Base-by-base conservation (phyloP, 495 filamentous ascomycete genomes). In the Cercophora scortea region DNA sequence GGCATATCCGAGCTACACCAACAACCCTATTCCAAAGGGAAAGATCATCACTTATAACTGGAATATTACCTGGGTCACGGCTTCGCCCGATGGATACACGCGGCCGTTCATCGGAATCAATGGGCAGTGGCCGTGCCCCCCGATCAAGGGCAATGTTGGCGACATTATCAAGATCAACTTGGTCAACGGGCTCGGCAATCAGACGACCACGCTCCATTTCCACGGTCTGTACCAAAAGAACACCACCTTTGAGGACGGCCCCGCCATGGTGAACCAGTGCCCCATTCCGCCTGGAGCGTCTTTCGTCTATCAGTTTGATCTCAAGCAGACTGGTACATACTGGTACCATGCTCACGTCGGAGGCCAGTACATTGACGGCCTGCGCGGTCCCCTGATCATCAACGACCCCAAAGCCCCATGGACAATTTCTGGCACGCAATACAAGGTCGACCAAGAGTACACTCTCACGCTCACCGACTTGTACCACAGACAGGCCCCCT, bases 71-170 rank as follows among this genome's bases (percentile, higher is more conserved):
- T 86, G 82, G 82, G 78, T 84, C 1, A 75, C 62, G 25, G 79
- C 77, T 3, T 79, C 77, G 52, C 85, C 85, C 1, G 83, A 87
- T 68, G 82, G 79, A 1, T 73, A 74, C 19, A 68, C 70, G 3
- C 75, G 86, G 1, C 75, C 76, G 15, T 75, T 80, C n/a, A 82
- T 88, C 56, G 80, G 80, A 8, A 82, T 88, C 70, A 89, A 89
- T 62, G 76, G 75, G 1, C 70, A 84, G 66, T 87, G 80, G 80
- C 84, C 84, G 6, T 60, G 78, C 36, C 84, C 83, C 6, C 57
- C 71, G 11, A 78, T 87, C 42, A 73, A 82, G 39, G 77, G 79
- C 42, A 74, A 79, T 57, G 71, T 81, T 55, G 83, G 83, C 34
- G 85, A 88, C 53, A 71, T 62, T 6, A 54, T 89, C 12, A 64